Percentiles rank a stretch among this genome's conserved stretches.
These are phyloP conservation scores for Byssoonygena ceratinophila DNA, from an alignment of 2,329 filamentous ascomycete genomes.

Conservation along the genomic window DNA sequence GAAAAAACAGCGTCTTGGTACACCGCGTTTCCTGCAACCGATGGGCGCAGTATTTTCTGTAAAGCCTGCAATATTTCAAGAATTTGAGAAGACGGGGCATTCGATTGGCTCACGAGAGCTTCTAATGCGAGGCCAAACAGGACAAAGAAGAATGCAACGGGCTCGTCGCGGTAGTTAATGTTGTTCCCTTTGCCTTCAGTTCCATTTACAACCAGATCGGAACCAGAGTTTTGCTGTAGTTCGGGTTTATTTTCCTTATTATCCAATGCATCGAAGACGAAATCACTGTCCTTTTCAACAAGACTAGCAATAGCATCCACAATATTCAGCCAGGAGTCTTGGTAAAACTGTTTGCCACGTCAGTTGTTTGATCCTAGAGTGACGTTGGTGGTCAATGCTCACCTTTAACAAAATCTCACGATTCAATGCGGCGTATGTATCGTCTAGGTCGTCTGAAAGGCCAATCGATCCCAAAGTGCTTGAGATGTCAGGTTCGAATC, in stretches of 20 bases:
- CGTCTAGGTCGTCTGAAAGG: constrained; percentile 75
- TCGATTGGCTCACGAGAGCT: constrained; percentile 72
- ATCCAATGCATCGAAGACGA: constrained; percentile 92
- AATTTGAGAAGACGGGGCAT: constrained; percentile 61
- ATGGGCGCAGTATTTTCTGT: constrained; percentile 88
- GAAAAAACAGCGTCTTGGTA: constrained; percentile 93
- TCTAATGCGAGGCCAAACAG: constrained; percentile 95
- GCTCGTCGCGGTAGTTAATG: constrained; percentile 97
- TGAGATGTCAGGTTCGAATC: constrained; percentile 95
- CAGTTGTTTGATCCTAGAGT: neutral
- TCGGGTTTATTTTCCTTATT: constrained; percentile 18
- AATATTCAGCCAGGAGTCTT: constrained; percentile 91
- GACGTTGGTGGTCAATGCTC: constrained; percentile 13
- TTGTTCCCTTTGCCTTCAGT: constrained; percentile 54
- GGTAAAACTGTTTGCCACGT: constrained; percentile 57
- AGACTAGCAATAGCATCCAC: constrained; percentile 95
- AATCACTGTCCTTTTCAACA: constrained; percentile 94
- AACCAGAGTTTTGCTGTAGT: neutral
- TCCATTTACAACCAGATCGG: constrained; percentile 17
- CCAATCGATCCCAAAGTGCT: constrained; percentile 74
- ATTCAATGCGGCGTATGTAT: constrained; percentile 88
- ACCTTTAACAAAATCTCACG: constrained; percentile 76
- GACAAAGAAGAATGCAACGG: constrained; percentile 97
- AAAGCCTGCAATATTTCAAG: constrained; percentile 81
- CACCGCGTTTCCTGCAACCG: constrained; percentile 90